Evolutionary conservation across 176 grass and related monocot species (phyloP), one percentile per base, ranked within the genome.

Genomic region (Musa beccarii): DNA sequence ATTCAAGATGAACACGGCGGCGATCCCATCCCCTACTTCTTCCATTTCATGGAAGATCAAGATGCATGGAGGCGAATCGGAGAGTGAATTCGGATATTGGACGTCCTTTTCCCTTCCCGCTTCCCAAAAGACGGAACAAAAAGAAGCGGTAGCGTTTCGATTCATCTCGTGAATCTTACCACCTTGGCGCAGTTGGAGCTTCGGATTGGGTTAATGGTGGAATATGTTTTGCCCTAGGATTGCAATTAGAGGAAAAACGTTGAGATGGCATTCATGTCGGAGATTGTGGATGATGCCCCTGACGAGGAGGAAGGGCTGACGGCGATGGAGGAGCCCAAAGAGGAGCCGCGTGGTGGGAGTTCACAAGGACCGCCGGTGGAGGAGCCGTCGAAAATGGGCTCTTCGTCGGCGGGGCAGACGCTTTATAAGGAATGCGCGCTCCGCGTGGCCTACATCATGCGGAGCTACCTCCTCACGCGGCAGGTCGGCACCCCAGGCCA

Each of bases 391-490:
- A 53, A 76, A 64, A 26, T 69, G 54, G 73, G 26, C 21, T 2
- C 29, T 2, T 50, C 73, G 26, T 62, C 56, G 28, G 28, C 28
- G 54, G 73, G 29, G 54, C 73, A 43, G 73, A 43, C 77, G 15
- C 83, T 81, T 49, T 77, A 77, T 61, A 74, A 66, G 1, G 54
- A 73, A 51, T 83, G 66, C 53, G 79, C 80, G 20, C 78, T 64
- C 56, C 61, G 82, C 71, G 82, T 85, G 49, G 83, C 83, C 52
- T 71, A 65, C 66, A 63, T 85, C 54, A 81, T 85, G 83, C 78
- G 83, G 22, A 81, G 71, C 21, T 84, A 80, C 62, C 81, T 84
- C 70, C 69, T 53, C 53, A 76, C 82, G 76, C 54, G 53, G 16
- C 75, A 78, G 70, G 29, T 50, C 5, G 74, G 66, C 9, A 16